These are phyloP conservation scores for Globisporangium barbulae DNA, from an alignment of 352 stramenopile species.

Conservation along the genomic window DNA sequence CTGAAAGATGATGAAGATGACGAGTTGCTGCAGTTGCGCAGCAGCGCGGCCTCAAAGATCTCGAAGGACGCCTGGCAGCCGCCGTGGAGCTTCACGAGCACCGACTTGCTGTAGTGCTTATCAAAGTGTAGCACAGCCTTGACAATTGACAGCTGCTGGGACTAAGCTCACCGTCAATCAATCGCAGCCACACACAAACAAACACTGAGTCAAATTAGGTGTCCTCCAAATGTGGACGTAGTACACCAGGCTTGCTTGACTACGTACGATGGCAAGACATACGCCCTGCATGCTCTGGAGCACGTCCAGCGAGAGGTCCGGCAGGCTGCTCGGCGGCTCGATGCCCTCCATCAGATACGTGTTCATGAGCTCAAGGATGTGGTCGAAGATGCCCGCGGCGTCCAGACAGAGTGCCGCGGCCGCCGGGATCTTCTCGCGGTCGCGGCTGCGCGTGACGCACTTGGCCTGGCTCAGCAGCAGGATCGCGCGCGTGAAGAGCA, in stretches of 20 bases:
- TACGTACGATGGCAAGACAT: slow-evolving; percentile 20
- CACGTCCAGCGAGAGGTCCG: slow-evolving; percentile 21
- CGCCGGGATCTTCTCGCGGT: slow-evolving; percentile 3
- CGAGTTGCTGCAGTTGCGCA: slow-evolving; percentile 19
- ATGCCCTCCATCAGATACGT: slow-evolving; percentile 6
- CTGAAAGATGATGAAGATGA: not conserved
- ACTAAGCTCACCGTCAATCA: slow-evolving; percentile 15
- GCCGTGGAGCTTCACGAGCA: slow-evolving; percentile 38
- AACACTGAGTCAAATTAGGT: not conserved
- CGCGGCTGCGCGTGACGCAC: slow-evolving; percentile 8
- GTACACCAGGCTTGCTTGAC: not conserved
- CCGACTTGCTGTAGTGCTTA: slow-evolving; percentile 24
- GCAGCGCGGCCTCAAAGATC: slow-evolving; percentile 15
- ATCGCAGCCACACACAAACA: not conserved
- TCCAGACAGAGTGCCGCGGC: slow-evolving; percentile 16
- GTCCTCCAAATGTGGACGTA: not conserved
- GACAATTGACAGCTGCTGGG: slow-evolving; percentile 41
- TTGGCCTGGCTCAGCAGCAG: slow-evolving; percentile 26
- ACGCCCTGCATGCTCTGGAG: slow-evolving; percentile 17
- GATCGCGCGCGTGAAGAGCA: slow-evolving; percentile 24
- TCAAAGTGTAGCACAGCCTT: slow-evolving; percentile 29
- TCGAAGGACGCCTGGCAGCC: slow-evolving; percentile 24
- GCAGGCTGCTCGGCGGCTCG: slow-evolving; percentile 11
- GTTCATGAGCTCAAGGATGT: slow-evolving; percentile 20
- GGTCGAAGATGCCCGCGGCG: slow-evolving; percentile 20